Evolutionary conservation across 2,329 filamentous ascomycete genomes (phyloP).

Genomic region (Teratosphaeria destructans): DNA sequence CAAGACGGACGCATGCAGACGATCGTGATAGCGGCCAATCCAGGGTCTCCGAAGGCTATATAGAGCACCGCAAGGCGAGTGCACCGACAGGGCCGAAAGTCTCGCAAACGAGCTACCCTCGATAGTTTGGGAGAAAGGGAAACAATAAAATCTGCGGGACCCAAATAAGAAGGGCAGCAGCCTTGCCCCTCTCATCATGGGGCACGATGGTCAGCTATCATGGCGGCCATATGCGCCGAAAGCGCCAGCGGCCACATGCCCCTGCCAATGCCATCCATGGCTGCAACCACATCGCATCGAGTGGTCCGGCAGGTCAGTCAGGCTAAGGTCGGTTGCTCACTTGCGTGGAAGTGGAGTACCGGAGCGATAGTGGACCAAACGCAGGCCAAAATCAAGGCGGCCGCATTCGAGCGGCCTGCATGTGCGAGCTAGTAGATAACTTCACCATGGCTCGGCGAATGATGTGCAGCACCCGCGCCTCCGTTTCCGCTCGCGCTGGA

Average conservation of each 20-base stretch:
- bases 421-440: not conserved
- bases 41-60: not conserved
- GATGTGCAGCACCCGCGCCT: conserved; percentile 12
- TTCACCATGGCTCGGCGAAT: conserved; percentile 7
- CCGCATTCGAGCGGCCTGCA: not conserved
- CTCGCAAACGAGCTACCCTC: not conserved
- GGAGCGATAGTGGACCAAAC: not conserved
- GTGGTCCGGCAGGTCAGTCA: not conserved
- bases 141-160: not conserved
- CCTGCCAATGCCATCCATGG: not conserved
- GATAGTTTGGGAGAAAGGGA: not conserved
- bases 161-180: not conserved
- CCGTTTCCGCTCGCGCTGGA: conserved; percentile 5
- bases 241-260: not conserved
- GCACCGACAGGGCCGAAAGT: not conserved
- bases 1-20: not conserved
- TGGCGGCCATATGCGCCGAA: not conserved
- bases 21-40: not conserved
- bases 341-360: not conserved
- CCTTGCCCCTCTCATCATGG: conserved; percentile 6
- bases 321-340: not conserved
- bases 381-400: not conserved
- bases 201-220: conserved; percentile 1
- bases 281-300: not conserved
- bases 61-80: not conserved